Evolutionary conservation across 176 grass and related monocot genomes (phyloP).

Genomic region (Triticum monococcum): DNA sequence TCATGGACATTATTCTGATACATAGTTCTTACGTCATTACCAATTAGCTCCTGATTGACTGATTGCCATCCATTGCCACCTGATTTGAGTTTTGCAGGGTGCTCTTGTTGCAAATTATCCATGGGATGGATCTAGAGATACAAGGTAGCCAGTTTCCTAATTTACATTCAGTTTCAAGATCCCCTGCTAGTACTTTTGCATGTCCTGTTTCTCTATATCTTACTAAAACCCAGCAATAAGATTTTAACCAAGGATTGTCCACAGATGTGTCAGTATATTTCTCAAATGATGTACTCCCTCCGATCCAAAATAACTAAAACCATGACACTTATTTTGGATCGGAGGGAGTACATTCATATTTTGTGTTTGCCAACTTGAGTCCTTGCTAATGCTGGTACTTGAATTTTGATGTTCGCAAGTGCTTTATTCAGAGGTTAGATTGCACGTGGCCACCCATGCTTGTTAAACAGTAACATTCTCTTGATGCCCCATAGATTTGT

Average conservation of each 20-base stretch:
- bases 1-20: background rate
- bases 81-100: constrained; percentile 56
- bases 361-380: background rate
- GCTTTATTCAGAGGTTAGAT: constrained; percentile 9
- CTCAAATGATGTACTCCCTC: background rate
- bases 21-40: background rate
- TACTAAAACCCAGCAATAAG: background rate
- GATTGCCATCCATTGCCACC: background rate
- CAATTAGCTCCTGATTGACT: constrained; percentile 6
- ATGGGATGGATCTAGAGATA: constrained; percentile 91
- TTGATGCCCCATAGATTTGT: background rate
- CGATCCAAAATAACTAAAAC: no score
- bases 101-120: constrained; percentile 99
- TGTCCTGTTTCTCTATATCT: constrained; percentile 14
- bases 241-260: constrained; percentile 1
- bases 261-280: background rate
- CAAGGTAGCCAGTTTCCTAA: constrained; percentile 44
- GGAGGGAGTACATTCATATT: background rate
- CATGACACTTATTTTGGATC: no score
- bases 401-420: constrained; percentile 3
- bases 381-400: constrained; percentile 11
- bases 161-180: constrained; percentile 18
- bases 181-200: constrained; percentile 2
- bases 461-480: background rate
- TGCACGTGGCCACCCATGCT: background rate